Percentiles rank a stretch among this genome's conserved stretches.
These are phyloP conservation scores for Verticillium nonalfalfae DNA, from an alignment of 2,329 filamentous ascomycete genomes.

Conservation along the genomic window DNA sequence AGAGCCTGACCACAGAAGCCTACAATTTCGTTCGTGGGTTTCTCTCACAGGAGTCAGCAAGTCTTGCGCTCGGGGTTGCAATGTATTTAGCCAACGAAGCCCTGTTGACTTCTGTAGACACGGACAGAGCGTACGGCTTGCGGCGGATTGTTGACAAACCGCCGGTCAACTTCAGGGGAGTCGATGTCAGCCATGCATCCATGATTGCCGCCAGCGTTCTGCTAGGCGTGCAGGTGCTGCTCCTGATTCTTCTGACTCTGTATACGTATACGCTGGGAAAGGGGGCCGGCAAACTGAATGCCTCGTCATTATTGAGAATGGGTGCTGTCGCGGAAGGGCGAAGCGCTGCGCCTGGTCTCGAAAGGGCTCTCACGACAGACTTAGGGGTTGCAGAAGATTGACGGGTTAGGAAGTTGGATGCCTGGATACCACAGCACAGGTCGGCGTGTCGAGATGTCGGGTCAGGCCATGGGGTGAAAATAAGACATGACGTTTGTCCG, in stretches of 20 bases:
- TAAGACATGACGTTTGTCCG: neutral
- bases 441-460: neutral
- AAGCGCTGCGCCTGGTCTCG: neutral
- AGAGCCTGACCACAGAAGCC: neutral
- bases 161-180: constrained; percentile 3
- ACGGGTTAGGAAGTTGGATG: constrained; percentile 2
- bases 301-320: constrained; percentile 8
- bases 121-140: constrained; percentile 4
- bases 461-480: neutral
- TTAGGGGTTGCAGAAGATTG: neutral
- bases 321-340: constrained; percentile 2
- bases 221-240: constrained; percentile 5
- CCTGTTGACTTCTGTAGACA: constrained; percentile 5
- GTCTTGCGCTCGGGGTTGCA: constrained; percentile 2
- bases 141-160: constrained; percentile 9
- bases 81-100: constrained; percentile 10
- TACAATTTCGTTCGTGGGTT: neutral
- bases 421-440: neutral
- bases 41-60: neutral
- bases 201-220: constrained; percentile 5
- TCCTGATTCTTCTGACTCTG: constrained; percentile 3
- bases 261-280: constrained; percentile 10
- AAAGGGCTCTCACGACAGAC: neutral
- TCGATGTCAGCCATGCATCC: neutral
- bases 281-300: constrained; percentile 9